These are phyloP conservation scores for Corylus americana DNA, from an alignment of 306 rosid genomes.

Conservation along the genomic window DNA sequence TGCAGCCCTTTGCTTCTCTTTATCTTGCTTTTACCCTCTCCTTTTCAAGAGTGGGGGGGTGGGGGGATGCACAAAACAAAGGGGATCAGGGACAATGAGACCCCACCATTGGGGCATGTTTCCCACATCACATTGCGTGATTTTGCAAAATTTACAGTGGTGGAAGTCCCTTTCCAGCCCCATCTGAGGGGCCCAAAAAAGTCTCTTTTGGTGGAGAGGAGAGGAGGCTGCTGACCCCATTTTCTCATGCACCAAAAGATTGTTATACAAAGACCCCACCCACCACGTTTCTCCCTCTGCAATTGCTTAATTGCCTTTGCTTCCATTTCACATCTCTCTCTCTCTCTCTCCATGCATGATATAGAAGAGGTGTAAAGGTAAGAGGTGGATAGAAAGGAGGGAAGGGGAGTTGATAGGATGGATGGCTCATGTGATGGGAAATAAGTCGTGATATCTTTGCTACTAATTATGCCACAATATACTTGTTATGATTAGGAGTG, in stretches of 20 bases:
- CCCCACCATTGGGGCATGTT: slow-evolving; percentile 56
- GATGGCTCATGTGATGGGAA: slow-evolving; percentile 60
- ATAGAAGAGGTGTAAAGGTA: slow-evolving; percentile 62
- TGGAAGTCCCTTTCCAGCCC: slow-evolving; percentile 60
- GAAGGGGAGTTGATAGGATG: slow-evolving; percentile 44
- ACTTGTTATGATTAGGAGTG: slow-evolving; percentile 64
- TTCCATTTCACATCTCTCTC: slow-evolving; percentile 79
- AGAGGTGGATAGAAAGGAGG: slow-evolving; percentile 35
- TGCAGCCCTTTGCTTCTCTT: slow-evolving; percentile 38
- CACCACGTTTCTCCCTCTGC: slow-evolving; percentile 42
- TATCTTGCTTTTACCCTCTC: background rate
- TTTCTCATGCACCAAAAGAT: slow-evolving; percentile 74
- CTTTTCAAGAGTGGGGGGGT: slow-evolving; percentile 34
- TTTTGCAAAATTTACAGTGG: slow-evolving; percentile 38
- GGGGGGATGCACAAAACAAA: slow-evolving; percentile 17
- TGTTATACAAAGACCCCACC: slow-evolving; percentile 50
- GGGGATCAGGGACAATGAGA: slow-evolving; percentile 39
- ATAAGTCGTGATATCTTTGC: slow-evolving; percentile 46
- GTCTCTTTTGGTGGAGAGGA: slow-evolving; percentile 37
- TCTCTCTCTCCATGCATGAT: slow-evolving; percentile 46
- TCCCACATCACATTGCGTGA: slow-evolving; percentile 50
- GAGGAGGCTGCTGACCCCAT: slow-evolving; percentile 36
- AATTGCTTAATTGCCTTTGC: slow-evolving; percentile 76
- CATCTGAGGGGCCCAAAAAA: slow-evolving; percentile 63
- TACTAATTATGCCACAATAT: slow-evolving; percentile 55